Evolutionary conservation across 1,284 basidiomycete genomes (phyloP), one percentile per base, ranked within the genome.

Genomic region (Cryptococcus maquisensis): DNA sequence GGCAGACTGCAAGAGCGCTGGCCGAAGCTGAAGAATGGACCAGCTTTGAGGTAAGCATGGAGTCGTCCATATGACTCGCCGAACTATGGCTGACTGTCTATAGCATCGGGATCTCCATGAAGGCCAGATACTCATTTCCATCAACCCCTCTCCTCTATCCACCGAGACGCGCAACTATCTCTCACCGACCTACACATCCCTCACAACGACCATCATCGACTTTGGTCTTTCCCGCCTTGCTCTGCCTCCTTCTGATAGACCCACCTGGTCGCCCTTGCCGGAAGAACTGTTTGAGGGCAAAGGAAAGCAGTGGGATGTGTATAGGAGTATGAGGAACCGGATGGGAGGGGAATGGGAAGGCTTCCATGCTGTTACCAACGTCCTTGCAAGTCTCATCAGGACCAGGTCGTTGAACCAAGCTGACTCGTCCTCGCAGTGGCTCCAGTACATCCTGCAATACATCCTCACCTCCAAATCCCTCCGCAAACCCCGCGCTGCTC

Each of bases 41-140:
- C 13, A 79, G 82, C 18, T 98, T 98, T 62, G 95, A 98, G 83
- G 93, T 93, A 60, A 62, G 80, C 6, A 2, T 41, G n/a, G 9
- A 20, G 12, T 6, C 16, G 10, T 36, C 32, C 48, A 44, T 21
- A 38, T 32, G 2, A 28, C 32, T 39, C 21, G 1, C 47, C 35
- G 26, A 9, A 23, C 35, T 18, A 39, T 40, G 3, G n/a, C 20
- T 21, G 26, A 12, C 16, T 26, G n/a, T 37, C 26, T 40, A 32
- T 69, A 96, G 90, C 96, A 98, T 75, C 90, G 95, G 18, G 95
- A 98, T 73, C 81, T 98, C 36, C 95, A 98, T 69, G 92, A 92
- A 84, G 95, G 95, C n/a, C 96, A 98, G 74, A 87, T 98, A 47
- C 82, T 98, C 10, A 84, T 98, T 46, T 63, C 79, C 82, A 52